Evolutionary conservation across 768 basidiomycete genomes (phyloP).

Genomic region (Russula sp.): DNA sequence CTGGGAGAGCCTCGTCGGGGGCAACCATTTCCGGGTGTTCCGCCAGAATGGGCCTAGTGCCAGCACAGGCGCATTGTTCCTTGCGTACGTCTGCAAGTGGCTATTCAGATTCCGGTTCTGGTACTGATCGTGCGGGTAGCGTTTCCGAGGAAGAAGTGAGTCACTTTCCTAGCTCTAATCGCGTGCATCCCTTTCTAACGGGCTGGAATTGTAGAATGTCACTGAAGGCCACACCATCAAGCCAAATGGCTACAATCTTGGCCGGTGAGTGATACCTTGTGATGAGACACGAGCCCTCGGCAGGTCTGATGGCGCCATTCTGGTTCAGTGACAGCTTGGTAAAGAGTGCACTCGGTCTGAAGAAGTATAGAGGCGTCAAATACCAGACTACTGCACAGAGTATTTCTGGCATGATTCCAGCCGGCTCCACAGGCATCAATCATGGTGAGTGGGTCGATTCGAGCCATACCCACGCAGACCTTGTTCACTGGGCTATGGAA

Average conservation of each 20-base stretch:
- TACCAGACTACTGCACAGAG: slow-evolving; percentile 44
- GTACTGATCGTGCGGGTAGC: neutral
- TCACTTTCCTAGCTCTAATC: neutral
- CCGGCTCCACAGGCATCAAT: slow-evolving; percentile 48
- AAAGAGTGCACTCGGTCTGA: slow-evolving; percentile 1
- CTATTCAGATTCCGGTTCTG: neutral
- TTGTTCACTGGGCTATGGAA: neutral
- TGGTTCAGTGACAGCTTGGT: slow-evolving; percentile 14
- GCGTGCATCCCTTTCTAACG: neutral
- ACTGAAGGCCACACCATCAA: slow-evolving; percentile 27
- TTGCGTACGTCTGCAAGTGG: slow-evolving; percentile 29
- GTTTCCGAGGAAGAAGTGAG: slow-evolving; percentile 27
- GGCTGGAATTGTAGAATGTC: slow-evolving; percentile 11
- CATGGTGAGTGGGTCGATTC: slow-evolving; percentile 35
- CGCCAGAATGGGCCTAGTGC: slow-evolving; percentile 31
- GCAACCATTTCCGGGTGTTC: slow-evolving; percentile 25
- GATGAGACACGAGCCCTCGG: neutral
- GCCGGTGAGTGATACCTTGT: slow-evolving; percentile 25
- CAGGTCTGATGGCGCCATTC: neutral
- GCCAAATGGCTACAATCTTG: slow-evolving; percentile 31
- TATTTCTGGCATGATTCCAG: slow-evolving; percentile 47
- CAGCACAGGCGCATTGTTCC: slow-evolving; percentile 32
- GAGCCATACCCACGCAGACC: neutral
- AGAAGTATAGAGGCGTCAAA: slow-evolving; percentile 19
- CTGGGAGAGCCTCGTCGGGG: slow-evolving; percentile 29